These are phyloP conservation scores for Trichosporon ovoides DNA, from an alignment of 1,284 basidiomycete genomes.

Conservation along the genomic window DNA sequence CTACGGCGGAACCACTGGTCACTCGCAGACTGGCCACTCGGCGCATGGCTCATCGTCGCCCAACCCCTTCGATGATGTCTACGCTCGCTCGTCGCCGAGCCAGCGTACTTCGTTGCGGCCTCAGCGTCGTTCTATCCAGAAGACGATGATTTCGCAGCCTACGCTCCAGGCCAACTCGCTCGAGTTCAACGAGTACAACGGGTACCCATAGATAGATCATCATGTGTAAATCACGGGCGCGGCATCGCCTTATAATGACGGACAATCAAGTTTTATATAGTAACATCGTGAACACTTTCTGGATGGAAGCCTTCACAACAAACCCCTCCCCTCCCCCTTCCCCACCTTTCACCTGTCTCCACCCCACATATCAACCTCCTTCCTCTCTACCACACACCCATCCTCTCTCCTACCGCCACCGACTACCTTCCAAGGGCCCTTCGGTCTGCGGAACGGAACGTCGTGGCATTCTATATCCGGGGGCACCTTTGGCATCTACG, in stretches of 20 bases:
- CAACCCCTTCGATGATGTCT: conserved; percentile 49
- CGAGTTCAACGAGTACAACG: conserved; percentile 44
- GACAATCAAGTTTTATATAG: conserved; percentile 6
- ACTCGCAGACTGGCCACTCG: conserved; percentile 1
- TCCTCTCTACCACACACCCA: no score
- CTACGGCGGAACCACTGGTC: not conserved
- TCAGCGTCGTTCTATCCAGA: conserved; percentile 34
- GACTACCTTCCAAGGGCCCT: no score
- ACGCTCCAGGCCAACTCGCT: conserved; percentile 47
- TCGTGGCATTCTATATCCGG: no score
- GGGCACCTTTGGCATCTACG: no score
- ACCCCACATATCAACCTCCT: not conserved
- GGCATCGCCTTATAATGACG: conserved; percentile 1
- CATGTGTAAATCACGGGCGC: conserved; percentile 7
- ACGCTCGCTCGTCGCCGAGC: conserved; percentile 28
- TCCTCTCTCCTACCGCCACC: no score
- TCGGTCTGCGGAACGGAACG: no score
- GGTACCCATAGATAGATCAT: conserved; percentile 1
- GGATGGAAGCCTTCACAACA: not conserved
- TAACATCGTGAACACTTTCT: not conserved
- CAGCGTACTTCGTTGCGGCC: conserved; percentile 18
- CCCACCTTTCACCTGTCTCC: not conserved
- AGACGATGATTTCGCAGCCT: conserved; percentile 46
- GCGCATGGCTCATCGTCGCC: conserved; percentile 15
- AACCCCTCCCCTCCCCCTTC: no score